Percentiles rank a stretch among this genome's conserved stretches.
Evolutionary conservation across 1,139 yeast genomes (phyloP).

Genomic region (Geotrichum klebahnii): DNA sequence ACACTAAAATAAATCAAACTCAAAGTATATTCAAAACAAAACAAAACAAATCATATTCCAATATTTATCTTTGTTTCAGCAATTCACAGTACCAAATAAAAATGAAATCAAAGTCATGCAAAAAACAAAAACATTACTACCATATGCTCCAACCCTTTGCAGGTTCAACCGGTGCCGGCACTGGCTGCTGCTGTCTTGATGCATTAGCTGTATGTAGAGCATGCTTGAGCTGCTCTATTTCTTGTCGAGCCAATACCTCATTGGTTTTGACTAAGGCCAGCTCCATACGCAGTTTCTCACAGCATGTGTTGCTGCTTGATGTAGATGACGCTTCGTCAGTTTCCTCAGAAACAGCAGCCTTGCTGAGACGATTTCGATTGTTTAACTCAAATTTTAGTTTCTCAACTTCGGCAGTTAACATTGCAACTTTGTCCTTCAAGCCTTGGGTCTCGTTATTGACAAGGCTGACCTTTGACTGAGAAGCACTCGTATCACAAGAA

Average conservation of each 20-base stretch:
- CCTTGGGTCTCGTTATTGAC: conserved; percentile 14
- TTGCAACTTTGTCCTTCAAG: conserved; percentile 19
- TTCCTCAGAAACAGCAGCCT: background rate
- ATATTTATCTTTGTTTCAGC: no score
- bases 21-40: no score
- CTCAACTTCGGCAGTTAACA: conserved; percentile 20
- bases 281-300: conserved; percentile 36
- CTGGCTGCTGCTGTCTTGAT: conserved; percentile 1
- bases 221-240: conserved; percentile 35
- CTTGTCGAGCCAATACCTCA: conserved; percentile 37
- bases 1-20: no score
- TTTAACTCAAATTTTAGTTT: conserved; percentile 21
- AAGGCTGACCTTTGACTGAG: conserved; percentile 9
- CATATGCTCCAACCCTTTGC: conserved; percentile 21
- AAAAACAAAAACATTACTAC: no score
- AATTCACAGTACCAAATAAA: background rate
- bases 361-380: conserved; percentile 17
- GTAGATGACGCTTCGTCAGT: conserved; percentile 14
- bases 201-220: conserved; percentile 22
- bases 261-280: conserved; percentile 34
- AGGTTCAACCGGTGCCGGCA: background rate
- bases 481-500: conserved; percentile 14
- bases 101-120: no score
- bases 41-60: no score
- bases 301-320: conserved; percentile 23